Conservation (phyloP, 331 rosid species). For the Stylosanthes scabra region DNA sequence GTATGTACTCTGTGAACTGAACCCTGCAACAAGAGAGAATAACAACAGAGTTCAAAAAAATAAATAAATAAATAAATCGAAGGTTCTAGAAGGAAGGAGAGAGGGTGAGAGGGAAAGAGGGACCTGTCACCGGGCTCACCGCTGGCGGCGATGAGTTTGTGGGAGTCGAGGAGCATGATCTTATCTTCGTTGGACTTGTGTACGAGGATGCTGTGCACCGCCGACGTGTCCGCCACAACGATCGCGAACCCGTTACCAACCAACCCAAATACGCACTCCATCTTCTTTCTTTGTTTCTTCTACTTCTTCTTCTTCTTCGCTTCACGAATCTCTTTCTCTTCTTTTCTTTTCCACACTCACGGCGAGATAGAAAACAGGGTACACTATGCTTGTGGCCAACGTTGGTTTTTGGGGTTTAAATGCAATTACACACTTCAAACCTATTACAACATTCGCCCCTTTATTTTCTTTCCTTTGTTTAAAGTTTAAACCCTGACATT, state of each 20-base stretch:
- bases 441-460: too few species aligned
- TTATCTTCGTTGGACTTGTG: conserved; percentile 98
- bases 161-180: conserved; percentile 61
- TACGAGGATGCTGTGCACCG: conserved; percentile 92
- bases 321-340: background rate
- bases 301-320: background rate
- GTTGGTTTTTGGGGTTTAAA: too few species aligned
- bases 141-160: conserved; percentile 91
- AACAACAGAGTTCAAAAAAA: too few species aligned
- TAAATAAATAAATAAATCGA: too few species aligned
- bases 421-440: too few species aligned
- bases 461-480: too few species aligned
- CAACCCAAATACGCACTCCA: conserved; percentile 92
- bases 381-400: too few species aligned
- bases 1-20: conserved; percentile 93
- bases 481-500: too few species aligned
- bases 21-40: conserved; percentile 50
- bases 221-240: conserved; percentile 92
- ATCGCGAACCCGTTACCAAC: conserved; percentile 85
- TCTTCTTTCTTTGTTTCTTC: conserved; percentile 23
- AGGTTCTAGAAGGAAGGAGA: too few species aligned
- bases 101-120: too few species aligned
- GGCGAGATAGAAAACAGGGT: too few species aligned
- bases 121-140: conserved; percentile 88
- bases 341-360: too few species aligned